A percentile compares a stretch with the other conserved stretches of the same genome.
Evolutionary conservation across 1,139 yeast species (phyloP).

Genomic region (Nadsonia starkeyi-henricii): DNA sequence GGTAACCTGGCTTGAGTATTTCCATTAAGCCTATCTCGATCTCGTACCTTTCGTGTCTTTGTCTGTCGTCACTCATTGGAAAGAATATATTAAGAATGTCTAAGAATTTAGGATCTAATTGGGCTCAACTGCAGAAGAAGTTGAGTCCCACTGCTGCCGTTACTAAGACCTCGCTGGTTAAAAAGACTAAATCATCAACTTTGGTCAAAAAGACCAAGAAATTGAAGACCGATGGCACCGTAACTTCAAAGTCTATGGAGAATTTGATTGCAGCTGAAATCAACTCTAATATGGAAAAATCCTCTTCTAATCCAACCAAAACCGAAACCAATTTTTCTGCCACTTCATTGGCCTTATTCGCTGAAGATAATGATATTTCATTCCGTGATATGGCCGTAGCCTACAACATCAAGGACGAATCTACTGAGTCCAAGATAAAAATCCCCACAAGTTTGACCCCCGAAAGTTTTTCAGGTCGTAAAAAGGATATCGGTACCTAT

Average conservation of each 20-base stretch:
- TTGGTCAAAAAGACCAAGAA: neutral
- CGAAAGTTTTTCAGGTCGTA: conserved; percentile 1
- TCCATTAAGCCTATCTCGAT: too few relatives aligned
- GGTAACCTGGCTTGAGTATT: too few relatives aligned
- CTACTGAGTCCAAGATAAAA: neutral
- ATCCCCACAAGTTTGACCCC: neutral
- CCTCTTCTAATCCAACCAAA: neutral
- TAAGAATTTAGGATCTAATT: neutral
- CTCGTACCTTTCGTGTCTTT: too few relatives aligned
- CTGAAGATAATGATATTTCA: neutral
- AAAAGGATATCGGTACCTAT: conserved; percentile 40
- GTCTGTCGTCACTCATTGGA: neutral
- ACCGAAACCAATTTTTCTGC: neutral
- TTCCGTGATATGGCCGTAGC: neutral
- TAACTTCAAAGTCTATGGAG: neutral
- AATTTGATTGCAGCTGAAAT: neutral
- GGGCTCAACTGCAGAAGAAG: neutral
- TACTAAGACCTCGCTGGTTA: neutral
- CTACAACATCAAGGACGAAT: neutral
- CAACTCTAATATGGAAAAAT: neutral
- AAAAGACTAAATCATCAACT: neutral
- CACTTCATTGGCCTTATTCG: neutral
- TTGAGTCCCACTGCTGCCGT: neutral
- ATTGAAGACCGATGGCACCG: neutral
- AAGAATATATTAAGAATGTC: neutral